Evolutionary conservation across 2,329 filamentous ascomycete species (phyloP).

Genomic region (Macrophomina phaseolina): DNA sequence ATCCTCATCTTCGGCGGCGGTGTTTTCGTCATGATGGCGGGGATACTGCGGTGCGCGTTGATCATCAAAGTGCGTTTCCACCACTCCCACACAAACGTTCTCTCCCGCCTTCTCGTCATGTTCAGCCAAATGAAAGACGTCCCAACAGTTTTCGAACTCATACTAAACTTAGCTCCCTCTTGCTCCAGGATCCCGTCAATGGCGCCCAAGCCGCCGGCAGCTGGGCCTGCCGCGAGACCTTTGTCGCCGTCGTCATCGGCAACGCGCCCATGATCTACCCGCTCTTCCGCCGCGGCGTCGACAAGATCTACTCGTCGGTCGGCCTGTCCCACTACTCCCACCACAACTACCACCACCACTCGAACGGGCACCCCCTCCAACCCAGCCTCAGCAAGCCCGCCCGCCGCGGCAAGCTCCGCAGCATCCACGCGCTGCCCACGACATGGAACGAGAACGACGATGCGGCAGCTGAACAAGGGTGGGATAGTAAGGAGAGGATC

Average conservation of each 20-base stretch:
- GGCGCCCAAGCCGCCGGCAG: constrained; percentile 50
- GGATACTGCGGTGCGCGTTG: constrained; percentile 59
- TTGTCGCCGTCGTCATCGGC: constrained; percentile 52
- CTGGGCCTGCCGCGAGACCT: constrained; percentile 55
- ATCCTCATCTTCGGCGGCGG: constrained; percentile 62
- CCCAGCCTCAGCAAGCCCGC: constrained; percentile 2
- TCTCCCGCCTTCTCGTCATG: neutral
- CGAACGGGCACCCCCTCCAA: neutral
- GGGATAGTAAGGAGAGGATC: constrained; percentile 8
- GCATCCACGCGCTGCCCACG: constrained; percentile 3
- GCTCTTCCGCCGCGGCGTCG: constrained; percentile 16
- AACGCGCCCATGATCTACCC: constrained; percentile 50
- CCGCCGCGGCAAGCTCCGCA: neutral
- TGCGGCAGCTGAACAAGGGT: neutral
- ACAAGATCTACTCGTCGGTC: neutral
- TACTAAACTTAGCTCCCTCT: no score
- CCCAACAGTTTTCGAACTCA: no score
- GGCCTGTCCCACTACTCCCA: neutral
- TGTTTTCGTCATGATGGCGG: constrained; percentile 62
- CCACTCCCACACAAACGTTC: neutral
- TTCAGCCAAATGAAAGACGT: no score
- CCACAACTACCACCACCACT: neutral
- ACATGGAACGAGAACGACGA: neutral
- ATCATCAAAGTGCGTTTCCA: constrained; percentile 47
- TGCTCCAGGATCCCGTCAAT: constrained; percentile 41